A percentile compares a stretch with the other conserved stretches of the same genome.
phyloP scores from a whole-genome alignment of 192 early-diverging fungal genomes.

The Piromyces sp. region DNA sequence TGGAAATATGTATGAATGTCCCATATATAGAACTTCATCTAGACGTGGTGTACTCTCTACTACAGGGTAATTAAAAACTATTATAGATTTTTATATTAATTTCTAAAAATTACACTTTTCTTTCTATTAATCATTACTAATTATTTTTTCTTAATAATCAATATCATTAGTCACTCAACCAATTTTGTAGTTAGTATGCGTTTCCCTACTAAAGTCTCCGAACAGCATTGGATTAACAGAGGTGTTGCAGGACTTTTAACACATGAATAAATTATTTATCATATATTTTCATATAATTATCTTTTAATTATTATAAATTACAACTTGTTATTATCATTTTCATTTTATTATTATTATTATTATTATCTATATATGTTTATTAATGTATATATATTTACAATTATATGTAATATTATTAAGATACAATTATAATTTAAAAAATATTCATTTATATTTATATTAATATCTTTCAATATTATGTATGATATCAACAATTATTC shows the following conservation, averaged over 20 bases:
- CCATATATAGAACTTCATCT: conserved; percentile 40
- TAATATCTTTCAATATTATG: too few relatives aligned
- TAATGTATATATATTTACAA: too few relatives aligned
- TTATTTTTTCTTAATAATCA: not conserved
- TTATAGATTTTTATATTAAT: too few relatives aligned
- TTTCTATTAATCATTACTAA: not conserved
- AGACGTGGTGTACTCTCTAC: conserved; percentile 37
- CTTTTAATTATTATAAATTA: too few relatives aligned
- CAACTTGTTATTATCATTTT: too few relatives aligned
- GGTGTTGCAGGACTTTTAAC: conserved; percentile 32
- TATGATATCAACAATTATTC: too few relatives aligned
- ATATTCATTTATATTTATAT: too few relatives aligned
- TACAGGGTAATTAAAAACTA: conserved; percentile 33
- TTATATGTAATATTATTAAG: too few relatives aligned
- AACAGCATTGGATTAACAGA: conserved; percentile 29
- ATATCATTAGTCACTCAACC: conserved; percentile 24
- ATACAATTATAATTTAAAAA: too few relatives aligned
- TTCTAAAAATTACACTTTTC: not conserved
- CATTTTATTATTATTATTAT: too few relatives aligned
- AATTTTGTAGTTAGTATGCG: conserved; percentile 50
- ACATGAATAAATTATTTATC: conserved; percentile 11
- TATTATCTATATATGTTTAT: too few relatives aligned
- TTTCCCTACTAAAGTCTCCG: conserved; percentile 32
- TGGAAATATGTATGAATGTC: conserved; percentile 31
- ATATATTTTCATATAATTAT: too few relatives aligned